These are phyloP conservation scores for Colletotrichum phormii DNA, from an alignment of 2,329 filamentous ascomycete genomes.

Conservation along the genomic window DNA sequence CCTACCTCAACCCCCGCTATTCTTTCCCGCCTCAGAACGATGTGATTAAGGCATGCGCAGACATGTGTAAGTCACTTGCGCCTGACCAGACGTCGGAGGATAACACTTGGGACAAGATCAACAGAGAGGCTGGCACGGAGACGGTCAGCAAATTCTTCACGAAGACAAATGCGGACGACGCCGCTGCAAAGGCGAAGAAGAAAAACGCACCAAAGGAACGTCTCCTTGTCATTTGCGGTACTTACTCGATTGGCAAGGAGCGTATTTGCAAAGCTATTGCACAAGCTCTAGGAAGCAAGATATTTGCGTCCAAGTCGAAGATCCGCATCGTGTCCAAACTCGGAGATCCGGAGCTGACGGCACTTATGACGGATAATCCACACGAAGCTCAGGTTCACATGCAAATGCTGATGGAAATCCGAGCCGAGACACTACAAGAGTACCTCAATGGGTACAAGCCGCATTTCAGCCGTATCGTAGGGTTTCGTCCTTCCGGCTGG, in stretches of 20 bases:
- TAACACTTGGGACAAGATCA: conserved; percentile 58
- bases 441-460: conserved; percentile 85
- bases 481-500: conserved; percentile 94
- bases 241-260: conserved; percentile 98
- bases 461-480: conserved; percentile 87
- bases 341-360: conserved; percentile 84
- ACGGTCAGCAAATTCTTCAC: conserved; percentile 66
- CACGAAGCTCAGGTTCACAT: conserved; percentile 94
- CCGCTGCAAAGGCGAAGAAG: conserved; percentile 44
- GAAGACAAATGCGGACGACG: conserved; percentile 47
- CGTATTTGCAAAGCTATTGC: conserved; percentile 95
- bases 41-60: conserved; percentile 88
- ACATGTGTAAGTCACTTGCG: conserved; percentile 84
- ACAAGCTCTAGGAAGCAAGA: conserved; percentile 85
- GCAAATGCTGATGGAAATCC: conserved; percentile 95
- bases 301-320: conserved; percentile 87
- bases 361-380: conserved; percentile 83
- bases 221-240: conserved; percentile 91
- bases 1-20: conserved; percentile 95
- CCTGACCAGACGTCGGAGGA: conserved; percentile 68
- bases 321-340: conserved; percentile 86
- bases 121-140: conserved; percentile 54
- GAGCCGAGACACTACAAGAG: conserved; percentile 88
- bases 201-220: conserved; percentile 59
- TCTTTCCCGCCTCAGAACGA: conserved; percentile 90